phyloP scores from a whole-genome alignment of 768 basidiomycete species.

The Suillus weaverae region DNA sequence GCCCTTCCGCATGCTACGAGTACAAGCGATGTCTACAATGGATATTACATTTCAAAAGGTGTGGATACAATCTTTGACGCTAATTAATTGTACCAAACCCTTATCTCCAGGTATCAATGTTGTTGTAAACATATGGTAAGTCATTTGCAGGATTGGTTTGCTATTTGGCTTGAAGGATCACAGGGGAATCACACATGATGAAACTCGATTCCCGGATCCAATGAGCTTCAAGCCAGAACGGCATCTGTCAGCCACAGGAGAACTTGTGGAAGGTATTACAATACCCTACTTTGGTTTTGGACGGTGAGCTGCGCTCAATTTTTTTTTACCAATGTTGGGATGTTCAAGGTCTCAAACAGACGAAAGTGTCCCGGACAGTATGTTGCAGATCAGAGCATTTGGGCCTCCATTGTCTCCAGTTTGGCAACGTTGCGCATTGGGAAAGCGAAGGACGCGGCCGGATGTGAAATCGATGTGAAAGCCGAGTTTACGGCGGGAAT shows the following conservation, averaged over 20 bases:
- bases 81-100: background rate
- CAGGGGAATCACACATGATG: conserved; percentile 53
- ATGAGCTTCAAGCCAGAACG: conserved; percentile 56
- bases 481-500: conserved; percentile 25
- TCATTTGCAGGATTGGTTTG: background rate
- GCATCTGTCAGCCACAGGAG: conserved; percentile 37
- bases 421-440: conserved; percentile 30
- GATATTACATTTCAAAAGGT: conserved; percentile 33
- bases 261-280: conserved; percentile 8
- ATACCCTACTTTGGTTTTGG: conserved; percentile 24
- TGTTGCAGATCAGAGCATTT: conserved; percentile 34
- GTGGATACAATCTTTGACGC: conserved; percentile 4
- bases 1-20: conserved; percentile 25
- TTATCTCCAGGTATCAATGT: conserved; percentile 19
- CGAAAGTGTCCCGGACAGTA: conserved; percentile 36
- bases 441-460: conserved; percentile 28
- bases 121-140: conserved; percentile 27
- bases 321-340: background rate
- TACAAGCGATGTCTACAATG: conserved; percentile 27
- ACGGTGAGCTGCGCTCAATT: conserved; percentile 17
- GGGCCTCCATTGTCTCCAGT: conserved; percentile 31
- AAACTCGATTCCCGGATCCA: conserved; percentile 50
- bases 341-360: conserved; percentile 14
- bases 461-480: conserved; percentile 29
- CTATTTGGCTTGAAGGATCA: background rate